These are phyloP conservation scores for Micractinium conductrix DNA, from an alignment of 139 green algal species.

Conservation along the genomic window DNA sequence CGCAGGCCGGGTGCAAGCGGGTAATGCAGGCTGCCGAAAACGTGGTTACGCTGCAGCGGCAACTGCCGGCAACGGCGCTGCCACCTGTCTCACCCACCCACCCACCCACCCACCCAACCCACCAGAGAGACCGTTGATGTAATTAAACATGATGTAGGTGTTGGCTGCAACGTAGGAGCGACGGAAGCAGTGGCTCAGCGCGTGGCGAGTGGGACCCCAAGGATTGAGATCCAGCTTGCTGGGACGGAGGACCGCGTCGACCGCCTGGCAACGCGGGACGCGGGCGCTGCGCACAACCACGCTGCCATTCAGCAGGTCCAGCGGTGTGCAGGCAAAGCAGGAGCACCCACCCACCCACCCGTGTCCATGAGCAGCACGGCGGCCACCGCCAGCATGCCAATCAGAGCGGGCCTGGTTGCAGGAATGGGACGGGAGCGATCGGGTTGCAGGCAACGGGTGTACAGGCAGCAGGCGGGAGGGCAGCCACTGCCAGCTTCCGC, in stretches of 20 bases:
- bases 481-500: background rate
- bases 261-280: background rate
- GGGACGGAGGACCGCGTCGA: too few relatives aligned
- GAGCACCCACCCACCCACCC: background rate
- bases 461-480: background rate
- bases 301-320: background rate
- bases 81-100: too few relatives aligned
- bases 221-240: background rate
- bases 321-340: background rate
- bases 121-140: too few relatives aligned
- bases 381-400: slow-evolving; percentile 18
- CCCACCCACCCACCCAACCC: too few relatives aligned
- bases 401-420: background rate
- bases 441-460: background rate
- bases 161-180: background rate
- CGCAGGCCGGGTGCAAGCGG: too few relatives aligned
- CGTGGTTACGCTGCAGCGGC: too few relatives aligned
- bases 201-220: background rate
- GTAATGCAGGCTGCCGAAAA: too few relatives aligned
- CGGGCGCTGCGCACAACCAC: background rate
- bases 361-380: slow-evolving; percentile 31
- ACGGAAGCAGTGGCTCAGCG: background rate
- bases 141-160: too few relatives aligned
- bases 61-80: too few relatives aligned
- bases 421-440: too few relatives aligned